Base-by-base conservation (phyloP, 768 basidiomycete species). In the Russula ochroleuca region DNA sequence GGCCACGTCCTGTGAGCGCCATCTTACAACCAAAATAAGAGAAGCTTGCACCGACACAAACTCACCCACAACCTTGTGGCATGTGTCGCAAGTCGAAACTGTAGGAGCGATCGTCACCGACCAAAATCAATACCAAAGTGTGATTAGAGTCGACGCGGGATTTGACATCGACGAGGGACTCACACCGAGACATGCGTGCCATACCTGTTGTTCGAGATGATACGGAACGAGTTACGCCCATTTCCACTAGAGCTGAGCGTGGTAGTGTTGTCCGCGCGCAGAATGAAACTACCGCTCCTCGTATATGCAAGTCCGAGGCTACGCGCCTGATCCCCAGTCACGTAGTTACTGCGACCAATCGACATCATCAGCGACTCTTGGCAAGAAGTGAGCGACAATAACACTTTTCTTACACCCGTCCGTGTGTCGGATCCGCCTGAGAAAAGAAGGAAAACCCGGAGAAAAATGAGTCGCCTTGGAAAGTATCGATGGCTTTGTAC, bases 371-470 rank as follows among this genome's bases (percentile, higher is more conserved):
- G 56, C 6, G 14, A 28, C 28, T 28, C 5, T 5, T 28, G 28
- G 28, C 28, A 5, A 47, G 10, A 19, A 11, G 21, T 10, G 23
- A 9, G 3, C 45, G 5, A 5, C 10, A 52, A 23, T 53, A 25
- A 9, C 38, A 28, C 15, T 25, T 49, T 15, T 49, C 82, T 68
- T 72, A 86, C 86, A 89, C 87, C 57, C 85, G 78, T 33, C 86
- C 86, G 65, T 85, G 77, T 8, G 86, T 87, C 5, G 86, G 86
- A 69, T 88, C 87, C 1, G 80, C 17, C 45, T 82, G 79, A 21
- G 76, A 75, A 68, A 83, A 69, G 68, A 78, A 79, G 5, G 70
- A 65, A 68, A 88, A 88, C 11, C 76, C 71, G n/a, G 75, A 72
- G 61, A 83, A 76, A 68, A 88, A 86, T 21, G 74, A 77, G 64